Evolutionary conservation across 2,329 filamentous ascomycete species (phyloP).

Genomic region (Aureobasidium leucospermi): DNA sequence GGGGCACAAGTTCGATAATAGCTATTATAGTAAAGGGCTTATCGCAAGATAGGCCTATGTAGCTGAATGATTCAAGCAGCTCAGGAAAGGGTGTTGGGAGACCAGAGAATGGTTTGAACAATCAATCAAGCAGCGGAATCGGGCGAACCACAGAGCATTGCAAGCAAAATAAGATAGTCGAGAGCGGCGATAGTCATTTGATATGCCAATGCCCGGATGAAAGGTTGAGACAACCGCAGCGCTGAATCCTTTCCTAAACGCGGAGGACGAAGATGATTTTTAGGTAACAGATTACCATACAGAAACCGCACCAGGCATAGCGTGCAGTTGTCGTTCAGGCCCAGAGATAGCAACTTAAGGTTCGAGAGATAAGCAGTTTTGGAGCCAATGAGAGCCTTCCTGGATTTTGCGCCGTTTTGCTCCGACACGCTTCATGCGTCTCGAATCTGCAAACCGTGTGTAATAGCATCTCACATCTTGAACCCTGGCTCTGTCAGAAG

Average conservation of each 20-base stretch:
- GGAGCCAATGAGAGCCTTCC: background rate
- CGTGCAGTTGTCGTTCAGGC: background rate
- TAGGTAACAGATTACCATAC: slow-evolving; percentile 12
- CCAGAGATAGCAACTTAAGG: slow-evolving; percentile 7
- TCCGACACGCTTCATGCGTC: slow-evolving; percentile 6
- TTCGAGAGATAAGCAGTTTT: slow-evolving; percentile 6
- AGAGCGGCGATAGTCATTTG: slow-evolving; percentile 30
- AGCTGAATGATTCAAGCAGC: slow-evolving; percentile 8
- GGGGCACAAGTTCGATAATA: slow-evolving; percentile 13
- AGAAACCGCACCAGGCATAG: slow-evolving; percentile 9
- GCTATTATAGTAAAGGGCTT: slow-evolving; percentile 10
- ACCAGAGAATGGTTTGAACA: slow-evolving; percentile 8
- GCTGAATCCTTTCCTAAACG: slow-evolving; percentile 1
- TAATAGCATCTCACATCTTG: slow-evolving; percentile 6
- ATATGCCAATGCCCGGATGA: slow-evolving; percentile 13
- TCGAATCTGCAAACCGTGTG: slow-evolving; percentile 7
- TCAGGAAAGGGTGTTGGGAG: background rate
- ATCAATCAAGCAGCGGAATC: slow-evolving; percentile 21
- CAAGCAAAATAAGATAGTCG: slow-evolving; percentile 28
- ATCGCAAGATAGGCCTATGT: slow-evolving; percentile 9
- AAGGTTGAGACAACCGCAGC: slow-evolving; percentile 12
- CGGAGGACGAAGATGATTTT: background rate
- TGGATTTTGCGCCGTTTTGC: background rate
- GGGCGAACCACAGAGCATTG: slow-evolving; percentile 24
- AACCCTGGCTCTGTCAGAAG: background rate